These are phyloP conservation scores for Fraxinus greggii DNA, from an alignment of 305 asterid genomes.

Conservation along the genomic window DNA sequence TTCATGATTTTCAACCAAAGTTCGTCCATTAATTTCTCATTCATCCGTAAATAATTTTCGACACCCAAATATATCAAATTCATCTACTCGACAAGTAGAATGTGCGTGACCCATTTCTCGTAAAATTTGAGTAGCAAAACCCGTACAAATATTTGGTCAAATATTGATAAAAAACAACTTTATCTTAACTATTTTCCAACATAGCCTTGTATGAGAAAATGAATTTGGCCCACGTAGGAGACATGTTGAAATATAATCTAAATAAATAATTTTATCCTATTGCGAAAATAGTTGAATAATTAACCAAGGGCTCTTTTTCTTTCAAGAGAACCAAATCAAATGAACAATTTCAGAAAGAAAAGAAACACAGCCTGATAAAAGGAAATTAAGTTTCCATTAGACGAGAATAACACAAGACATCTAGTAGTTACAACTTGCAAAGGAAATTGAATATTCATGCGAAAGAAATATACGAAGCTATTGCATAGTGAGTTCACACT, in stretches of 20 bases:
- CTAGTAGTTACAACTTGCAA: constrained; percentile 37
- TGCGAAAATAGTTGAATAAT: not conserved
- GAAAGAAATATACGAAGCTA: constrained; percentile 25
- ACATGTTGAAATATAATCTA: not conserved
- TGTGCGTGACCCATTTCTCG: not conserved
- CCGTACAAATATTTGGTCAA: not conserved
- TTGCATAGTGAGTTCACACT: constrained; percentile 13
- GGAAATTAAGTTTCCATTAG: constrained; percentile 22
- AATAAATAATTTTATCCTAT: not conserved
- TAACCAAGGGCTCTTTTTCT: not conserved
- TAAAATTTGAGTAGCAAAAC: not conserved
- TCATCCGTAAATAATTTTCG: not conserved
- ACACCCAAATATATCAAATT: not conserved
- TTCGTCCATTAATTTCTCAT: not conserved
- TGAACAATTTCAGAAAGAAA: not conserved
- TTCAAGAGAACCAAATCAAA: not conserved
- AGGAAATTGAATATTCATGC: constrained; percentile 17
- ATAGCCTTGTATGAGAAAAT: not conserved
- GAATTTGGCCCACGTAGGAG: not conserved
- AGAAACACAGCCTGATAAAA: not conserved
- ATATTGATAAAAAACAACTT: not conserved
- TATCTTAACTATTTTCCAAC: not conserved
- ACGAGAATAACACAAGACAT: constrained; percentile 23
- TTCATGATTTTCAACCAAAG: not conserved
- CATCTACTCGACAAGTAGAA: not conserved